Conservation (phyloP, 305 asterid genomes). For the Rubia balearica region DNA sequence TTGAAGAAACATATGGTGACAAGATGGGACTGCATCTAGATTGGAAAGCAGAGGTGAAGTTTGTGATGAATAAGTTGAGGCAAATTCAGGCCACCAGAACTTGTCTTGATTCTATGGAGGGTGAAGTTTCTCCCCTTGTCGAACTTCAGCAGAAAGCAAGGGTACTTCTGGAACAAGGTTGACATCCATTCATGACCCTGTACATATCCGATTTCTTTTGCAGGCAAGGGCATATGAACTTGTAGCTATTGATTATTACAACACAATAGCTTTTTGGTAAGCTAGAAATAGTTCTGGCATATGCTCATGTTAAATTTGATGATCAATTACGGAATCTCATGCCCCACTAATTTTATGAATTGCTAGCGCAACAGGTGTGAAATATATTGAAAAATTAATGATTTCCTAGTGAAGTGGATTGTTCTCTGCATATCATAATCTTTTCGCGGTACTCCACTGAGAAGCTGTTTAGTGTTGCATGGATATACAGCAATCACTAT, state of each 20-base stretch:
- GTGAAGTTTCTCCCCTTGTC: slow-evolving; percentile 25
- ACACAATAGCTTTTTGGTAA: not conserved
- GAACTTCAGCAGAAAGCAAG: slow-evolving; percentile 53
- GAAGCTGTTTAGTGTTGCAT: too few relatives aligned
- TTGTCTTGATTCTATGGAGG: slow-evolving; percentile 16
- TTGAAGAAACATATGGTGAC: slow-evolving; percentile 58
- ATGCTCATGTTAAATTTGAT: not conserved
- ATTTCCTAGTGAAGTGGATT: too few relatives aligned
- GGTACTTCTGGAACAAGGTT: slow-evolving; percentile 35
- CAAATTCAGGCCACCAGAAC: slow-evolving; percentile 20
- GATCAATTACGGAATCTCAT: too few relatives aligned
- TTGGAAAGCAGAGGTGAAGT: slow-evolving; percentile 39
- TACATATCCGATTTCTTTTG: not conserved
- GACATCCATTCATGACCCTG: not conserved
- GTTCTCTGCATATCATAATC: too few relatives aligned
- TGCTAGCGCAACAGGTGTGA: too few relatives aligned
- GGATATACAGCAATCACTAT: too few relatives aligned
- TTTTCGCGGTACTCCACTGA: too few relatives aligned
- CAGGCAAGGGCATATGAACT: not conserved
- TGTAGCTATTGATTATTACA: not conserved
- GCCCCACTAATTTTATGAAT: too few relatives aligned
- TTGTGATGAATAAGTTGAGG: slow-evolving; percentile 33
- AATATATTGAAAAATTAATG: too few relatives aligned
- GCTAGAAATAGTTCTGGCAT: not conserved
- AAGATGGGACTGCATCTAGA: slow-evolving; percentile 17